Evolutionary conservation across 2,329 filamentous ascomycete species (phyloP).

Genomic region (Ascochyta fabae): DNA sequence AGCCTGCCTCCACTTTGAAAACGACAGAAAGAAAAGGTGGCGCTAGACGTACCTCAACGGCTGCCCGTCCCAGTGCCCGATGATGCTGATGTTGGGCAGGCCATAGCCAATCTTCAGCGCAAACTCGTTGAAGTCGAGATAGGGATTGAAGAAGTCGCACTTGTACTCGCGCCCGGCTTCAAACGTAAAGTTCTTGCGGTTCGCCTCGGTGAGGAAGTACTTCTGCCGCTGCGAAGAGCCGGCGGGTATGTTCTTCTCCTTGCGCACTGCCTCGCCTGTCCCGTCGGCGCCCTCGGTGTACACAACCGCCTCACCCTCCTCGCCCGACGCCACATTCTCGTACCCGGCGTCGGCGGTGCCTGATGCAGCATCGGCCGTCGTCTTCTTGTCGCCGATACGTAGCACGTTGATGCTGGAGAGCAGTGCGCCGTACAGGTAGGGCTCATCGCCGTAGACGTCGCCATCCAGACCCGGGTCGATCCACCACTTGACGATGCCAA

Average conservation of each 20-base stretch:
- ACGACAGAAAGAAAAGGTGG: too few species aligned
- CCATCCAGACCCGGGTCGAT: conserved; percentile 91
- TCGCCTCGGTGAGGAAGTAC: conserved; percentile 63
- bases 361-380: conserved; percentile 40
- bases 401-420: conserved; percentile 81
- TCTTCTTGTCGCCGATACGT: conserved; percentile 62
- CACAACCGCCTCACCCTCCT: conserved; percentile 59
- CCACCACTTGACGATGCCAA: conserved; percentile 86
- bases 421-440: conserved; percentile 84
- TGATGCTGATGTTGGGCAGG: conserved; percentile 76
- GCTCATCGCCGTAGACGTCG: conserved; percentile 84
- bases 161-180: conserved; percentile 67
- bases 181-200: conserved; percentile 65
- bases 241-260: conserved; percentile 50
- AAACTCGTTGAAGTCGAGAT: conserved; percentile 85
- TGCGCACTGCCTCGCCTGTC: conserved; percentile 51
- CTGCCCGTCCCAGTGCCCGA: conserved; percentile 83
- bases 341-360: conserved; percentile 58
- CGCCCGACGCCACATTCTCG: conserved; percentile 54
- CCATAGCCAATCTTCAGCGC: conserved; percentile 61
- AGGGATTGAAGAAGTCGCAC: conserved; percentile 87
- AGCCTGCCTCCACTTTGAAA: conserved; percentile 3
- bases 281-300: conserved; percentile 61
- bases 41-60: conserved; percentile 65
- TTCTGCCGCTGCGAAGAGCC: conserved; percentile 61